Evolutionary conservation across 2,329 filamentous ascomycete species (phyloP).

Genomic region (Cordyceps cateniannulata): DNA sequence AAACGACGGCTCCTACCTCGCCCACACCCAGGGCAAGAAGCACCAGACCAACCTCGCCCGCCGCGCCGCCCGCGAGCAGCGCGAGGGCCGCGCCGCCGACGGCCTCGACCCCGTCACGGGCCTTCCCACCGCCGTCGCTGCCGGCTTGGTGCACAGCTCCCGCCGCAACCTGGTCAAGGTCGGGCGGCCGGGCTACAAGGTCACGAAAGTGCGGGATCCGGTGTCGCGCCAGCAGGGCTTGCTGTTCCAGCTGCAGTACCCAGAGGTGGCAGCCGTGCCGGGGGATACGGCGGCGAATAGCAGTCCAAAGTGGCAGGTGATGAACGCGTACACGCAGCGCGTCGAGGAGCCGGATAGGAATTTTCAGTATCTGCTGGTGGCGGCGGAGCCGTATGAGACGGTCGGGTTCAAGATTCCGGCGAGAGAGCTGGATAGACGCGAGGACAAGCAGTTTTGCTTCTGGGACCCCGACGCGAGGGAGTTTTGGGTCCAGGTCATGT

Average conservation of each 20-base stretch:
- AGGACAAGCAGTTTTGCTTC: slow-evolving; percentile 86
- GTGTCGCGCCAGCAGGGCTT: slow-evolving; percentile 82
- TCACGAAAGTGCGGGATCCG: slow-evolving; percentile 90
- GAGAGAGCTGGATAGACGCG: slow-evolving; percentile 81
- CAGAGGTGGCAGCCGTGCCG: slow-evolving; percentile 73
- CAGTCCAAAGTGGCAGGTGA: slow-evolving; percentile 82
- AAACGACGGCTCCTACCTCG: slow-evolving; percentile 97
- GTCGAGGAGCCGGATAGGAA: slow-evolving; percentile 90
- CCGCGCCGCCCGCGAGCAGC: slow-evolving; percentile 90
- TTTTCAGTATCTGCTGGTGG: slow-evolving; percentile 91
- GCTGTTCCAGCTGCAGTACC: slow-evolving; percentile 94
- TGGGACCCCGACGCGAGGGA: slow-evolving; percentile 95
- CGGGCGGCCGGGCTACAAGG: slow-evolving; percentile 92
- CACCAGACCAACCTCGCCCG: slow-evolving; percentile 97
- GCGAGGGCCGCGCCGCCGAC: slow-evolving; percentile 65
- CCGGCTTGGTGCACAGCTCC: slow-evolving; percentile 59
- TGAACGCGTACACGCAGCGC: slow-evolving; percentile 96
- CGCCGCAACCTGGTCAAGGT: slow-evolving; percentile 88
- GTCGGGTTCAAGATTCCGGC: slow-evolving; percentile 95
- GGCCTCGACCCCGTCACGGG: slow-evolving; percentile 59
- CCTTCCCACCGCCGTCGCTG: slow-evolving; percentile 63
- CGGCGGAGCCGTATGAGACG: slow-evolving; percentile 96
- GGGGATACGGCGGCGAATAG: neutral
- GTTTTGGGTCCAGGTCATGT: slow-evolving; percentile 96
- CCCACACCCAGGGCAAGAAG: slow-evolving; percentile 96